phyloP scores from a whole-genome alignment of 495 filamentous ascomycete species.

The Daldinia bambusicola region DNA sequence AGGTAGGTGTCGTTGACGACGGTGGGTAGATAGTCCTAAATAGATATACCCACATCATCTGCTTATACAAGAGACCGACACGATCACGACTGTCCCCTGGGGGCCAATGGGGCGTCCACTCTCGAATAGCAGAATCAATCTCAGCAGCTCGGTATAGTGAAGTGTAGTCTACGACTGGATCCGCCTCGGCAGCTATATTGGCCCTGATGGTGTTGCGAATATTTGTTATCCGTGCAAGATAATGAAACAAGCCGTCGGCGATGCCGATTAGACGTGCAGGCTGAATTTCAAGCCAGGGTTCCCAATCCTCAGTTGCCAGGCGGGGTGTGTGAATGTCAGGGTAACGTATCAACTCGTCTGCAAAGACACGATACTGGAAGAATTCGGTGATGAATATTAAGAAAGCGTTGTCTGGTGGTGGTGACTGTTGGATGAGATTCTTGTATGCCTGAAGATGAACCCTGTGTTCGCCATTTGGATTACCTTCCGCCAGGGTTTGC shows the following conservation, averaged over 20 bases:
- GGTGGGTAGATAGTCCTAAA: constrained; percentile 85
- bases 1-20: constrained; percentile 43
- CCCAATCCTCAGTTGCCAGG: constrained; percentile 68
- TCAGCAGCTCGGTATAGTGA: constrained; percentile 77
- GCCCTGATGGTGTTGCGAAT: constrained; percentile 80
- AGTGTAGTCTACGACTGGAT: constrained; percentile 79
- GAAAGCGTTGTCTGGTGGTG: constrained; percentile 71
- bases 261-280: constrained; percentile 84
- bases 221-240: constrained; percentile 81
- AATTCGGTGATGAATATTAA: constrained; percentile 88
- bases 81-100: constrained; percentile 76
- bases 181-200: constrained; percentile 68
- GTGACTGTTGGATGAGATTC: constrained; percentile 70
- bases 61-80: constrained; percentile 85
- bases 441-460: constrained; percentile 83
- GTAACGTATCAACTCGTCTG: constrained; percentile 79
- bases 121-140: constrained; percentile 79
- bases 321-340: constrained; percentile 63
- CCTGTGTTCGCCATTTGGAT: constrained; percentile 79
- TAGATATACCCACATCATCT: constrained; percentile 91
- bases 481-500: constrained; percentile 81
- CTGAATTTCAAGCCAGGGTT: constrained; percentile 76
- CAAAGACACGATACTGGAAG: constrained; percentile 90
- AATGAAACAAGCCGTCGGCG: constrained; percentile 83
- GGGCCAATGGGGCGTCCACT: constrained; percentile 78